phyloP scores from a whole-genome alignment of 352 stramenopile genomes.

The Globisporangium okanoganense region DNA sequence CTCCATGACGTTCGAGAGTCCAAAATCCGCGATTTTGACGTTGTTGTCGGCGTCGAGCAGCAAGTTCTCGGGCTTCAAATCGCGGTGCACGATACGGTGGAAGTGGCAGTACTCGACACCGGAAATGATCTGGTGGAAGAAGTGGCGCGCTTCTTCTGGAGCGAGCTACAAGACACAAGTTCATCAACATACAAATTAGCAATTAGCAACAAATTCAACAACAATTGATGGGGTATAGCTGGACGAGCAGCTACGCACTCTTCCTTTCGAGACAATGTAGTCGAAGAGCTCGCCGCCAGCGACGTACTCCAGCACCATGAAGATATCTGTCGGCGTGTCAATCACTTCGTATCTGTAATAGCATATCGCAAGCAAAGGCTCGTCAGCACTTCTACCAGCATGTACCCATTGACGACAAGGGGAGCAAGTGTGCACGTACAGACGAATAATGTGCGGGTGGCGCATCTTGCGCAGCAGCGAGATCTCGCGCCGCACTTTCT shows the following conservation, averaged over 20 bases:
- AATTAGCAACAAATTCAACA: conserved; percentile 2
- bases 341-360: conserved; percentile 93
- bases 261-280: conserved; percentile 98
- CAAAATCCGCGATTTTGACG: conserved; percentile 99
- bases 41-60: conserved; percentile 98
- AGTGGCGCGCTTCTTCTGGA: conserved; percentile 97
- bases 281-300: conserved; percentile 96
- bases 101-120: conserved; percentile 99
- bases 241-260: conserved; percentile 33
- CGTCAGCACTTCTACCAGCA: neutral
- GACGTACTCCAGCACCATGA: conserved; percentile 94
- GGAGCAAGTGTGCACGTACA: conserved; percentile 68
- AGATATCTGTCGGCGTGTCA: conserved; percentile 98
- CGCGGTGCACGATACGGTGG: conserved; percentile 98
- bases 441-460: conserved; percentile 99
- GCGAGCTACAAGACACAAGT: conserved; percentile 62
- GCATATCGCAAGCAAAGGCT: neutral
- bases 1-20: conserved; percentile 98
- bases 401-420: neutral
- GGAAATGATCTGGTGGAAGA: conserved; percentile 99
- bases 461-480: conserved; percentile 98
- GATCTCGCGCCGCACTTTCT: conserved; percentile 99
- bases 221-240: neutral
- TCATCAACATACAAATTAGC: neutral
- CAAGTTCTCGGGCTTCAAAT: conserved; percentile 98